phyloP scores from a whole-genome alignment of 2,329 filamentous ascomycete genomes.

The Alternaria gansuensis region DNA sequence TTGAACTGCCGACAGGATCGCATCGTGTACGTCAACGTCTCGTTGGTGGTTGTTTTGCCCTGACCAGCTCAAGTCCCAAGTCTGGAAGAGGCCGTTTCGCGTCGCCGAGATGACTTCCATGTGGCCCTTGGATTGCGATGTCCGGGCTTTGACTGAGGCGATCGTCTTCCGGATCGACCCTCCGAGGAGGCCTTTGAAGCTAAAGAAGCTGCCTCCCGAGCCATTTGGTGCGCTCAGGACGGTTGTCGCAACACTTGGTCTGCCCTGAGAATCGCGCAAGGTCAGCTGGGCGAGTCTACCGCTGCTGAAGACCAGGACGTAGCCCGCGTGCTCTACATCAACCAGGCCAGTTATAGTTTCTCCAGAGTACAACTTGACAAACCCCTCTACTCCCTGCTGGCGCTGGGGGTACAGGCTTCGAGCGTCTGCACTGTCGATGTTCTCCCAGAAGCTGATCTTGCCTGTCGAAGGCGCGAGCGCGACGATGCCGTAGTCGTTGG shows the following conservation, averaged over 20 bases:
- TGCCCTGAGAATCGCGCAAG: slow-evolving; percentile 85
- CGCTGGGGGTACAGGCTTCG: slow-evolving; percentile 84
- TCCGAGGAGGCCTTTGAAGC: slow-evolving; percentile 78
- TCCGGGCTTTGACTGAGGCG: slow-evolving; percentile 78
- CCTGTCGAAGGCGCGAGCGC: slow-evolving; percentile 85
- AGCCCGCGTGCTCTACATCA: slow-evolving; percentile 86
- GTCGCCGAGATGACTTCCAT: slow-evolving; percentile 84
- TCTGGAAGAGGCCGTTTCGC: slow-evolving; percentile 77
- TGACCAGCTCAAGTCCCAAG: slow-evolving; percentile 89
- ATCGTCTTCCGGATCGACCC: slow-evolving; percentile 78
- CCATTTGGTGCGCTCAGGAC: slow-evolving; percentile 70
- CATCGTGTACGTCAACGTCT: slow-evolving; percentile 74
- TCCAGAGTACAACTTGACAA: slow-evolving; percentile 77
- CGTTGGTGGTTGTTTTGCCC: slow-evolving; percentile 79
- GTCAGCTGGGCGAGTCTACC: slow-evolving; percentile 88
- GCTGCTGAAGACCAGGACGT: slow-evolving; percentile 83
- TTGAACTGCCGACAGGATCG: slow-evolving; percentile 70
- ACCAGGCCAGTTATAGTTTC: slow-evolving; percentile 81
- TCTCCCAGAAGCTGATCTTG: slow-evolving; percentile 94
- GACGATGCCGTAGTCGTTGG: slow-evolving; percentile 83
- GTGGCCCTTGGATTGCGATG: slow-evolving; percentile 77
- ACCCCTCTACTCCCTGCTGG: slow-evolving; percentile 78
- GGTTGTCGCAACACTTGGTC: slow-evolving; percentile 79
- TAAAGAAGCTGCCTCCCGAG: slow-evolving; percentile 77
- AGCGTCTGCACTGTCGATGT: slow-evolving; percentile 86